Conservation (phyloP, 1,139 yeast genomes). For the Blastobotrys proliferans region DNA sequence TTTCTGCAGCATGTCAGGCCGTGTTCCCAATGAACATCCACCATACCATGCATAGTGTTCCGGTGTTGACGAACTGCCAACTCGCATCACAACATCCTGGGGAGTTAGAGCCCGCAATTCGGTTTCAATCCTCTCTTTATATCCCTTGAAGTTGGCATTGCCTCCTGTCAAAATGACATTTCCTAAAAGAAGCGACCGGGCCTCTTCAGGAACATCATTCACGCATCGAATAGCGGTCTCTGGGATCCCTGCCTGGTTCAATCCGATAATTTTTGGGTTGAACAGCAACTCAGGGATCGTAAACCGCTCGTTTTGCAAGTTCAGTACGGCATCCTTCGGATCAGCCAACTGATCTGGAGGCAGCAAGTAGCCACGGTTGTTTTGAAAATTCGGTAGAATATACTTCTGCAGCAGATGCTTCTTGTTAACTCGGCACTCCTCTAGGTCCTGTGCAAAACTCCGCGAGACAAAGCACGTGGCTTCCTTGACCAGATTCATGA, state of each 20-base stretch:
- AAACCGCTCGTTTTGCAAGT: constrained; percentile 78
- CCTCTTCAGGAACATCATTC: constrained; percentile 64
- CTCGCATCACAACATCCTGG: constrained; percentile 40
- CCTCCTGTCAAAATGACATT: constrained; percentile 86
- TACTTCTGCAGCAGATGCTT: constrained; percentile 49
- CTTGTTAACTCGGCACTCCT: constrained; percentile 31
- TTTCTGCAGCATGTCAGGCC: constrained; percentile 47
- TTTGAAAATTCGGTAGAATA: constrained; percentile 81
- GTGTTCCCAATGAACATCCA: constrained; percentile 50
- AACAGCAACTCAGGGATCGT: constrained; percentile 82
- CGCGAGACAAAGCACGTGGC: constrained; percentile 67
- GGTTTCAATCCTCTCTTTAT: constrained; percentile 48
- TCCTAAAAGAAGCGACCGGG: constrained; percentile 72
- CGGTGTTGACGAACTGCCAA: constrained; percentile 44
- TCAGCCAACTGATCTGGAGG: constrained; percentile 29
- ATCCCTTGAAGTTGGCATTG: constrained; percentile 64
- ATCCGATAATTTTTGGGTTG: constrained; percentile 80
- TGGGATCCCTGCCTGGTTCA: constrained; percentile 66
- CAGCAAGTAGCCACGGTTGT: constrained; percentile 61
- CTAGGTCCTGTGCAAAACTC: constrained; percentile 59
- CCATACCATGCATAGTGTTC: constrained; percentile 53
- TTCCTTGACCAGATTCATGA: constrained; percentile 84
- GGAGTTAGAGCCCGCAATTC: constrained; percentile 38
- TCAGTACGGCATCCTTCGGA: constrained; percentile 40
- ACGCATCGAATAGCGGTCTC: constrained; percentile 73